phyloP scores from a whole-genome alignment of 345 rosid genomes.

The Cardamine occulta region DNA sequence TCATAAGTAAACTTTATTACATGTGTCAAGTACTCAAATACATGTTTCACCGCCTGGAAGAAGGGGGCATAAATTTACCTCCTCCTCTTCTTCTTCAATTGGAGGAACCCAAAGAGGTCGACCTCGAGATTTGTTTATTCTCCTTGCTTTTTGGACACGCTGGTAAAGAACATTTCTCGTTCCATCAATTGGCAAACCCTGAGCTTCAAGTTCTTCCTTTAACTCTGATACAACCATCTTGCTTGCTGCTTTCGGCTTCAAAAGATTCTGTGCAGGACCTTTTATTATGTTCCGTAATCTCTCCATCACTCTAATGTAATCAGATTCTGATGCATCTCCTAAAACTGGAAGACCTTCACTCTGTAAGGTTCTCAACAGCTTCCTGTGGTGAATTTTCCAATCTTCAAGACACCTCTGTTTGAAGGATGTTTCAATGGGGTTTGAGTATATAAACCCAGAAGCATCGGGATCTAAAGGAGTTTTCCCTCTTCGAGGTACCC shows the following conservation, averaged over 20 bases:
- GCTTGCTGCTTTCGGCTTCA: constrained; percentile 98
- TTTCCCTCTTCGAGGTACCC: constrained; percentile 97
- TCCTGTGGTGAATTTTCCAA: constrained; percentile 71
- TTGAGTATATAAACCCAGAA: constrained; percentile 79
- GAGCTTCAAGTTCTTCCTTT: constrained; percentile 96
- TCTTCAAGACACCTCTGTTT: constrained; percentile 89
- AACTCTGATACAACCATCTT: constrained; percentile 93
- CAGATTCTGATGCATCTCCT: constrained; percentile 82
- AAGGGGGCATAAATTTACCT: constrained; percentile 52
- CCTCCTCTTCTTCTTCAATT: constrained; percentile 90
- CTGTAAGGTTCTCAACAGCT: constrained; percentile 69
- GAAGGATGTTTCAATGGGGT: constrained; percentile 91
- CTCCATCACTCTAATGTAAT: constrained; percentile 76
- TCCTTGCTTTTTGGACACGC: constrained; percentile 98
- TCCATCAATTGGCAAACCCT: constrained; percentile 93
- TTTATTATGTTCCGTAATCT: constrained; percentile 71
- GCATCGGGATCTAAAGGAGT: constrained; percentile 95
- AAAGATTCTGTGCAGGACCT: constrained; percentile 80
- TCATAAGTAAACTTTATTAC: background rate
- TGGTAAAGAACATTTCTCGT: constrained; percentile 97
- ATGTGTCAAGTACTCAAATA: constrained; percentile 16
- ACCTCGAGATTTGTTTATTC: constrained; percentile 96
- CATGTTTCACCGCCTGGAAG: background rate
- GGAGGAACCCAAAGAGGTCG: constrained; percentile 99
- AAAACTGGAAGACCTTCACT: constrained; percentile 77